Evolutionary conservation across 768 basidiomycete species (phyloP), one percentile per base, ranked within the genome.

Genomic region (Leccinum truebloodii): DNA sequence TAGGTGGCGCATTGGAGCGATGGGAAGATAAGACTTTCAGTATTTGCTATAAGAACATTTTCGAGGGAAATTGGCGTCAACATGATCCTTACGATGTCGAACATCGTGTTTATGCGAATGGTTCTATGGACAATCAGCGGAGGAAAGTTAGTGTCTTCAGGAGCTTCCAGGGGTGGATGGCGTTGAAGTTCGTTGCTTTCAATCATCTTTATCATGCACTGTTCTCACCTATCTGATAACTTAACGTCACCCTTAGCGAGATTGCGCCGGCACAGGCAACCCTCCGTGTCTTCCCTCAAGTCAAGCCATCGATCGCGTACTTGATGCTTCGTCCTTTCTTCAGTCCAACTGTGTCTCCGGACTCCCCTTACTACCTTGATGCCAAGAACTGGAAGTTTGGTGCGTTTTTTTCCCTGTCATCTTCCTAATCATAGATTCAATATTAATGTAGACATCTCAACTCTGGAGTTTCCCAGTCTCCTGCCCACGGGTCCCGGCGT

Each of bases 141-240:
- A 79, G 77, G 57, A 84, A 83, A 71, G 79, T 80, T n/a, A 83
- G 71, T 59, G 78, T 84, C 6, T 84, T 86, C 67, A 76, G 83
- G 56, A 84, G 85, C 2, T 91, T 87, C 77, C 89, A 91, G 66
- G 89, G 89, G 16, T 91, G 89, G 89, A 71, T 89, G 13, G 80
- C 88, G 1, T 77, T 88, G 78, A 86, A 84, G 86, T 88, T 54
- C 6, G 67, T 58, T 57, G 59, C 18, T 55, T 13, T 63, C 16
- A 12, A 20, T 20, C 32, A 18, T 41, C 51, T 35, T 44, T 4
- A 16, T 57, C 13, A 12, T 12, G 4, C 12, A 12, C 3, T 34
- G 26, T 26, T 26, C 26, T 12, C 34, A 20, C 3, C 32, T 9
- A 48, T 18, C 35, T 18, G 6, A 26, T 22, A 13, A 35, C 34